Conservation (phyloP, 1,284 basidiomycete species). For the Ustilago esculenta region DNA sequence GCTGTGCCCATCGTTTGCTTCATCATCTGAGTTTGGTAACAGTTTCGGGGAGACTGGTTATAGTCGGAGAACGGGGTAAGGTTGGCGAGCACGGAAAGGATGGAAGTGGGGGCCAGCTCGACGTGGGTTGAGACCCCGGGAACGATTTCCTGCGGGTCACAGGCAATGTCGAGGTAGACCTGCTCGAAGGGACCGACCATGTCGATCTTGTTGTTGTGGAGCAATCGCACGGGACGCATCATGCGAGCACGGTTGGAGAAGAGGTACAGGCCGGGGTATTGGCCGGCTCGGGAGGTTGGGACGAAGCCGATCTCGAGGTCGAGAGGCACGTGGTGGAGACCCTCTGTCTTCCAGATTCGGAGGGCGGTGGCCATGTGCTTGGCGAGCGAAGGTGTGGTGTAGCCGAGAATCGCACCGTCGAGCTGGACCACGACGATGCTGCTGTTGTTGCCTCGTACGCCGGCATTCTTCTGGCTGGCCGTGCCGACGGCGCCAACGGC, state of each 20-base stretch:
- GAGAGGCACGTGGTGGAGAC: conserved; percentile 78
- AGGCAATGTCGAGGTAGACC: conserved; percentile 98
- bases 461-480: conserved; percentile 69
- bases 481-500: conserved; percentile 32
- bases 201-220: conserved; percentile 85
- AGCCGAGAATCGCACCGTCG: conserved; percentile 95
- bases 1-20: conserved; percentile 99
- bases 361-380: conserved; percentile 83
- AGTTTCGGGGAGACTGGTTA: conserved; percentile 78
- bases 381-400: conserved; percentile 81
- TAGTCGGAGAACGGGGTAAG: conserved; percentile 84
- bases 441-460: conserved; percentile 76
- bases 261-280: conserved; percentile 95
- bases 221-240: conserved; percentile 97
- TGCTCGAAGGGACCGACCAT: conserved; percentile 97
- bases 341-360: conserved; percentile 95
- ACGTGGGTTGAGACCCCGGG: conserved; percentile 81
- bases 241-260: conserved; percentile 89
- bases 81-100: conserved; percentile 80
- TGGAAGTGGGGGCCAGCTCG: conserved; percentile 93
- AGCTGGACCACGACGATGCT: conserved; percentile 88
- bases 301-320: conserved; percentile 96
- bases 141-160: conserved; percentile 88
- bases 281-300: conserved; percentile 87
- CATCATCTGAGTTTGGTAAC: conserved; percentile 88